Evolutionary conservation across 2,329 filamentous ascomycete species (phyloP), one percentile per base, ranked within the genome.

Genomic region (Myriosclerotinia duriaeana): DNA sequence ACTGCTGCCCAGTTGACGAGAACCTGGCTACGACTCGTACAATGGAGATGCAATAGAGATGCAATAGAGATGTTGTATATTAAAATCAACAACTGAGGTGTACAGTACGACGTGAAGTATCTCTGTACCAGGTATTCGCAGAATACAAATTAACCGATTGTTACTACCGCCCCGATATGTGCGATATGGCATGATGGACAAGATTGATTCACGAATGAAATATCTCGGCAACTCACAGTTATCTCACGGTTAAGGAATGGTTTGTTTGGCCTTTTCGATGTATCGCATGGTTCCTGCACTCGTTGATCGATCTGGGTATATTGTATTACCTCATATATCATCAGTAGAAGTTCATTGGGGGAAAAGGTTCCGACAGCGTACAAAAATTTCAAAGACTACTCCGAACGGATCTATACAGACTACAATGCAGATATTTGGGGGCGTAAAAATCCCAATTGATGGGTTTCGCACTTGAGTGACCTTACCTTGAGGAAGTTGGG

Each of bases 221-320:
- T 38, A 60, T 59, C 46, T 61, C 64, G 54, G 64, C 48, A 65
- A 53, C 46, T 20, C 34, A 17, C 54, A 36, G 44, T 8, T 42
- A 36, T 20, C 7, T 9, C 56, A 50, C 36, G 15, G 6, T 20
- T 11, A 50, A 14, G 30, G 20, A 52, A 26, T 30, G 1, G 22
- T n/a, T 8, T 22, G 36, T 60, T 48, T 11, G 5, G 7, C 38
- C 14, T 34, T 52, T 59, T 50, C 42, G 63, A 65, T 65, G 46
- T 61, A 65, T 65, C 64, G 64, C 55, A 65, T 61, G 63, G 64
- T 65, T 65, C 64, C 64, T 65, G 63, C 55, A 65, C 52, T 65
- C 30, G 30, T 34, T 34, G 30, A 34, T 50, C 64, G 64, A 65
- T 61, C 64, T 60, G 20, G 14, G 54, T 30, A 44, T 40, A 61